phyloP scores from a whole-genome alignment of 345 rosid genomes.

The Salix udensis region DNA sequence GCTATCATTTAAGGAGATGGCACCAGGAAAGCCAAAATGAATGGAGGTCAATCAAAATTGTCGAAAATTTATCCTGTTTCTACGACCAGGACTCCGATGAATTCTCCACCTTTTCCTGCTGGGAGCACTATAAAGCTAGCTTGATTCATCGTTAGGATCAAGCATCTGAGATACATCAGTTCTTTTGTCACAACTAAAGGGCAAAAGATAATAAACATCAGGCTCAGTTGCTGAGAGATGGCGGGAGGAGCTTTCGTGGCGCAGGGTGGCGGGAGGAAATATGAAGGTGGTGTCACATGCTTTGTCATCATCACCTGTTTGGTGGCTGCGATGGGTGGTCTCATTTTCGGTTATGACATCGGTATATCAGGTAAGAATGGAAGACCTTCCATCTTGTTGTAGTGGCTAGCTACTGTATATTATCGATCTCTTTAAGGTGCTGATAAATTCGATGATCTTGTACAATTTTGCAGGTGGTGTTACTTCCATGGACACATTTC shows the following conservation, averaged over 20 bases:
- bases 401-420: background rate
- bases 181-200: too few relatives aligned
- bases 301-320: conserved; percentile 58
- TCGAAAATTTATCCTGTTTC: too few relatives aligned
- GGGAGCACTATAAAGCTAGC: too few relatives aligned
- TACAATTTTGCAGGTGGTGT: conserved; percentile 50
- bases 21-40: too few relatives aligned
- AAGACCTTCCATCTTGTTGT: background rate
- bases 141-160: too few relatives aligned
- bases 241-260: conserved; percentile 48
- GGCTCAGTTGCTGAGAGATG: conserved; percentile 23
- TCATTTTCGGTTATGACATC: conserved; percentile 72
- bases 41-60: too few relatives aligned
- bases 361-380: conserved; percentile 60
- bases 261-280: conserved; percentile 24
- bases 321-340: conserved; percentile 80
- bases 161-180: too few relatives aligned
- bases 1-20: too few relatives aligned
- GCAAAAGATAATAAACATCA: too few relatives aligned
- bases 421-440: background rate
- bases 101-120: too few relatives aligned
- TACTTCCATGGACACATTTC: conserved; percentile 65
- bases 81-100: too few relatives aligned
- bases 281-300: conserved; percentile 49
- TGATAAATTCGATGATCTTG: background rate